These are phyloP conservation scores for Hippophae tibetana DNA, from an alignment of 306 rosid genomes.

Conservation along the genomic window DNA sequence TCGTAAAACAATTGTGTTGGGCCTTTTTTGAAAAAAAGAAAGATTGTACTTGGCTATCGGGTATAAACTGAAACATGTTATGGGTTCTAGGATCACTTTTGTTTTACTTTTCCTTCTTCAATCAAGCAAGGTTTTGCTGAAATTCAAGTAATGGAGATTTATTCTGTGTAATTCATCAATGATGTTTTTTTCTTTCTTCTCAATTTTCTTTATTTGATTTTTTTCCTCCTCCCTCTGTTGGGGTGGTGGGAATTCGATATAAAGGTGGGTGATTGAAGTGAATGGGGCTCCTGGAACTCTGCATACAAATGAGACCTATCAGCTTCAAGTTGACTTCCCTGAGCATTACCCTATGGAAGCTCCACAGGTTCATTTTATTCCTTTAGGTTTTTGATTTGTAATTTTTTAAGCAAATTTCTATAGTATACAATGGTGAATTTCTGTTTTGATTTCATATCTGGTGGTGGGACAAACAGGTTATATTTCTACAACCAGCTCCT, in stretches of 20 bases:
- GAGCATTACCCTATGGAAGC: conserved; percentile 99
- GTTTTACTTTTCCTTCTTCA: conserved; percentile 4
- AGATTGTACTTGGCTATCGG: not conserved
- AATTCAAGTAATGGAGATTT: not conserved
- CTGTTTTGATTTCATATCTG: conserved; percentile 15
- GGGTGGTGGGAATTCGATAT: conserved; percentile 11
- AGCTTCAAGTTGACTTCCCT: conserved; percentile 98
- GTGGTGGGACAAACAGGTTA: conserved; percentile 47
- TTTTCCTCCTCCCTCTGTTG: not conserved
- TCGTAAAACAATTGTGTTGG: not conserved
- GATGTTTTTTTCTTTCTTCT: not conserved
- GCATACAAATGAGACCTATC: conserved; percentile 76
- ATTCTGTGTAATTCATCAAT: not conserved
- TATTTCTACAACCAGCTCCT: conserved; percentile 95
- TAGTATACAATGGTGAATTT: conserved; percentile 11
- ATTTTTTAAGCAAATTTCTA: not conserved
- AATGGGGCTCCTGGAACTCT: conserved; percentile 96
- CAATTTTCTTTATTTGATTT: not conserved
- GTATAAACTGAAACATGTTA: not conserved
- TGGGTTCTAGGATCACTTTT: not conserved
- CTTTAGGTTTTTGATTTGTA: not conserved
- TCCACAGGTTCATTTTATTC: conserved; percentile 59
- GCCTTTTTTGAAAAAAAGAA: not conserved
- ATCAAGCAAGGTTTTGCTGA: not conserved
- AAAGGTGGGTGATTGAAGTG: conserved; percentile 99